Evolutionary conservation across 495 filamentous ascomycete species (phyloP).

Genomic region (Durotheca rogersii): DNA sequence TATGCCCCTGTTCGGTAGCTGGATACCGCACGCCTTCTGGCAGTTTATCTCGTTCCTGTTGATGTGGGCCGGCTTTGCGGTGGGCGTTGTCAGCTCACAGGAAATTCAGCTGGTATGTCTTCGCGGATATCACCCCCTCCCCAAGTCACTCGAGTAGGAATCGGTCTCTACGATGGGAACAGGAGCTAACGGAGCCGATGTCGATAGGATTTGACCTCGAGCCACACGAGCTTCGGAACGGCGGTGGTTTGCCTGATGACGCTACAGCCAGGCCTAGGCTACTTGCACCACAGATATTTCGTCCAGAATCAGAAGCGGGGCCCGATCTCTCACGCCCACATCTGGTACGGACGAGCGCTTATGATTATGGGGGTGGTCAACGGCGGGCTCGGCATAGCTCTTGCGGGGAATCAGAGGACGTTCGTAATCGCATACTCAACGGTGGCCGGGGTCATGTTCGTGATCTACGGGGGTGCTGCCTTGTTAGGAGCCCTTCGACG

Average conservation of each 20-base stretch:
- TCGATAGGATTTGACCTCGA: slow-evolving; percentile 42
- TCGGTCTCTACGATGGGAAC: no score
- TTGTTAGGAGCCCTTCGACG: slow-evolving; percentile 20
- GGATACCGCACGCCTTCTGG: slow-evolving; percentile 56
- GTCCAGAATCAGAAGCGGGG: slow-evolving; percentile 50
- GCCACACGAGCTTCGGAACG: slow-evolving; percentile 57
- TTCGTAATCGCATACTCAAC: slow-evolving; percentile 61
- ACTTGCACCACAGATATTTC: slow-evolving; percentile 63
- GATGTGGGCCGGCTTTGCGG: slow-evolving; percentile 60
- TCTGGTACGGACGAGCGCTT: slow-evolving; percentile 67
- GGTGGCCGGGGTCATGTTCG: slow-evolving; percentile 55
- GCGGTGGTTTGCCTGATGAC: slow-evolving; percentile 58
- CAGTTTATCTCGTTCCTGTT: slow-evolving; percentile 59
- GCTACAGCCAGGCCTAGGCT: slow-evolving; percentile 65
- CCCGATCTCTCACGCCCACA: slow-evolving; percentile 59
- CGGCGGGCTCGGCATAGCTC: slow-evolving; percentile 63
- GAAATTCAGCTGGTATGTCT: slow-evolving; percentile 42
- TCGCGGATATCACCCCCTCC: neutral
- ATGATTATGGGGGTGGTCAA: slow-evolving; percentile 69
- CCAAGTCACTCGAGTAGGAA: neutral
- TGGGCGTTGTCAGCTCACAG: slow-evolving; percentile 56
- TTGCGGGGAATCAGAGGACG: slow-evolving; percentile 45
- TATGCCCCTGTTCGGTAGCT: slow-evolving; percentile 54
- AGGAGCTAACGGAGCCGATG: slow-evolving; percentile 8
- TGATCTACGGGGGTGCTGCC: slow-evolving; percentile 43